These are phyloP conservation scores for Lipomyces starkeyi DNA, from an alignment of 805 yeast genomes.

Conservation along the genomic window DNA sequence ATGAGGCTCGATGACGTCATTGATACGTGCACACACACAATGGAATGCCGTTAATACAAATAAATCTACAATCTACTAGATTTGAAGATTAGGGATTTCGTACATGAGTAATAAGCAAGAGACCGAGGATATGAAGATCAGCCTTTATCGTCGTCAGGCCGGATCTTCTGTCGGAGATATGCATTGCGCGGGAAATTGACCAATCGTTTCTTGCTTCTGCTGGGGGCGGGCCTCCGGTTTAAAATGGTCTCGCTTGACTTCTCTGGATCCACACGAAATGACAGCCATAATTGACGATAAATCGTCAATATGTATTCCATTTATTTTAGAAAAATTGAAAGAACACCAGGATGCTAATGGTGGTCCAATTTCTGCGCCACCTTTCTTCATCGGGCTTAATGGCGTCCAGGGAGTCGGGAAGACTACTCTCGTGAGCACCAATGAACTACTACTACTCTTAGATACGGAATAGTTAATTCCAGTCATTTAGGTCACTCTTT, in stretches of 20 bases:
- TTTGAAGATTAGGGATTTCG: no score
- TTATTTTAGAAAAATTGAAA: conserved; percentile 19
- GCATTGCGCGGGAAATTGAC: no score
- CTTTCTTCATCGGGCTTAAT: conserved; percentile 38
- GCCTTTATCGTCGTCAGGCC: no score
- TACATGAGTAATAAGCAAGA: no score
- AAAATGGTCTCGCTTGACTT: no score
- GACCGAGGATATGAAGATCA: no score
- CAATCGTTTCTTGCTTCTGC: no score
- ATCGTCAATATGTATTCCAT: conserved; percentile 26
- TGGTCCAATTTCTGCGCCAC: conserved; percentile 8
- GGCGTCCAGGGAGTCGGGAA: conserved; percentile 41
- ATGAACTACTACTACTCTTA: not conserved
- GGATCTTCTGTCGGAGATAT: no score
- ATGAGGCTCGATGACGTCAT: not conserved
- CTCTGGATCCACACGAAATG: not conserved
- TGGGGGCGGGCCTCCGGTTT: no score
- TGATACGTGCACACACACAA: no score
- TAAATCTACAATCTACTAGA: no score
- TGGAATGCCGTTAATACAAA: no score
- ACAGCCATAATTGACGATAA: conserved; percentile 28
- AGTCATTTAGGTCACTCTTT: conserved; percentile 16
- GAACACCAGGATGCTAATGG: conserved; percentile 13
- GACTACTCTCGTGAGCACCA: conserved; percentile 31
- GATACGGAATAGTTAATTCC: not conserved